Evolutionary conservation across 1,284 basidiomycete species (phyloP).

Genomic region (Fomitopsis palustris): DNA sequence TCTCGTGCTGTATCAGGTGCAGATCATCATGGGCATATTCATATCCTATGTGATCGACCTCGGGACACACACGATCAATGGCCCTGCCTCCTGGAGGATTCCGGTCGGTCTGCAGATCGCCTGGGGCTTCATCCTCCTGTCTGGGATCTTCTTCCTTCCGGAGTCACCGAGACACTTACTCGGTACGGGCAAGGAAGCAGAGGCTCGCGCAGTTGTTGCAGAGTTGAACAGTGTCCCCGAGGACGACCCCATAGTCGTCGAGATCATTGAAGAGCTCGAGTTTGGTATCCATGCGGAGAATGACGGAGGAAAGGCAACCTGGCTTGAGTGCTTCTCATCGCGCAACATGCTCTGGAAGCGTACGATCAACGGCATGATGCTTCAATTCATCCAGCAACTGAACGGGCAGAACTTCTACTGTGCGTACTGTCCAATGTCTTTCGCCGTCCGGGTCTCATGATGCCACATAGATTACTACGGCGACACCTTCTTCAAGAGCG

Average conservation of each 20-base stretch:
- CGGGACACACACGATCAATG: constrained; percentile 56
- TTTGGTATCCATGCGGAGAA: constrained; percentile 68
- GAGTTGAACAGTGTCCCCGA: constrained; percentile 59
- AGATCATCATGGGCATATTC: constrained; percentile 72
- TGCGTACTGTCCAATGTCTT: constrained; percentile 26
- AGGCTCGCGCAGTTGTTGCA: constrained; percentile 63
- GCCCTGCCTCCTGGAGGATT: constrained; percentile 68
- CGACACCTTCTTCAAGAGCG: constrained; percentile 67
- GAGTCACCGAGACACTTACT: constrained; percentile 75
- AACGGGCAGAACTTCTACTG: constrained; percentile 78
- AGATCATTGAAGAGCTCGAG: constrained; percentile 65
- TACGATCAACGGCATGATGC: constrained; percentile 75
- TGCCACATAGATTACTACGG: constrained; percentile 64
- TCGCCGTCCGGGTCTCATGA: background rate
- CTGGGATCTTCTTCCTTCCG: constrained; percentile 72
- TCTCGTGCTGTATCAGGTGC: constrained; percentile 73
- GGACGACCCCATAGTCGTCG: constrained; percentile 61
- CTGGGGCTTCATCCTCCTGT: constrained; percentile 65
- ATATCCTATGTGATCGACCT: constrained; percentile 70
- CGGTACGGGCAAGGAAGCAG: constrained; percentile 46
- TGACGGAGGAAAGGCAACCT: constrained; percentile 75
- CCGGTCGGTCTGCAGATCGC: constrained; percentile 66
- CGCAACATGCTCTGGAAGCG: constrained; percentile 70
- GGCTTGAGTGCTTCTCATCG: constrained; percentile 75
- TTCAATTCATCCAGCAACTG: constrained; percentile 79